Percentiles rank a stretch among this genome's conserved stretches.
These are phyloP conservation scores for Anethum foeniculum DNA, from an alignment of 140 eudicot genomes.

Conservation along the genomic window DNA sequence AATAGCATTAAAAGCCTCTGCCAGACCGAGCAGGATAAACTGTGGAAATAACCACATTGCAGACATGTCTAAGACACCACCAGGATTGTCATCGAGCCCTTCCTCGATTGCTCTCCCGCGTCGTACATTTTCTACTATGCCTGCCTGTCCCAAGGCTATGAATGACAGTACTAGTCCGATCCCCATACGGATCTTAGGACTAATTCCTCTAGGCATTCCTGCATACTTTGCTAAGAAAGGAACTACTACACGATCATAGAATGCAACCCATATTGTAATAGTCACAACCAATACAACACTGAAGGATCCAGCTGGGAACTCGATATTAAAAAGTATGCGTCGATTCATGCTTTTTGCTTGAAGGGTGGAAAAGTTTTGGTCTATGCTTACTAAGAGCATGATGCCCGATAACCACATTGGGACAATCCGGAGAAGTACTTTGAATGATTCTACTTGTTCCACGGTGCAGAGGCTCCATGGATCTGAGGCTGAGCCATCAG, in stretches of 20 bases:
- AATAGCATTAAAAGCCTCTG: slow-evolving; percentile 34
- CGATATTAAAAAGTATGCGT: slow-evolving; percentile 23
- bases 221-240: slow-evolving; percentile 21
- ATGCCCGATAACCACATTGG: slow-evolving; percentile 44
- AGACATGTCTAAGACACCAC: slow-evolving; percentile 21
- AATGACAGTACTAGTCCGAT: slow-evolving; percentile 30
- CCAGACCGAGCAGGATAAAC: slow-evolving; percentile 23
- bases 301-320: slow-evolving; percentile 44
- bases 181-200: slow-evolving; percentile 38
- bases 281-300: slow-evolving; percentile 23
- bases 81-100: slow-evolving; percentile 4
- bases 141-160: slow-evolving; percentile 25
- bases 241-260: slow-evolving; percentile 37
- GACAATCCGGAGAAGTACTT: slow-evolving; percentile 28
- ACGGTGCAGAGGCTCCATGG: slow-evolving; percentile 34
- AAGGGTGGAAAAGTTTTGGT: slow-evolving; percentile 29
- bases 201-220: slow-evolving; percentile 30
- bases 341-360: slow-evolving; percentile 44
- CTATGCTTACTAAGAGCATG: slow-evolving; percentile 2
- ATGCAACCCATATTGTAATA: slow-evolving; percentile 29
- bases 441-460: slow-evolving; percentile 39
- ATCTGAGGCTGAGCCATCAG: slow-evolving; percentile 16
- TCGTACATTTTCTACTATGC: slow-evolving; percentile 31
- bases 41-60: slow-evolving; percentile 49
- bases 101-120: slow-evolving; percentile 20